Evolutionary conservation across 805 yeast genomes (phyloP).

Genomic region (Saccharomycopsis javanensis): DNA sequence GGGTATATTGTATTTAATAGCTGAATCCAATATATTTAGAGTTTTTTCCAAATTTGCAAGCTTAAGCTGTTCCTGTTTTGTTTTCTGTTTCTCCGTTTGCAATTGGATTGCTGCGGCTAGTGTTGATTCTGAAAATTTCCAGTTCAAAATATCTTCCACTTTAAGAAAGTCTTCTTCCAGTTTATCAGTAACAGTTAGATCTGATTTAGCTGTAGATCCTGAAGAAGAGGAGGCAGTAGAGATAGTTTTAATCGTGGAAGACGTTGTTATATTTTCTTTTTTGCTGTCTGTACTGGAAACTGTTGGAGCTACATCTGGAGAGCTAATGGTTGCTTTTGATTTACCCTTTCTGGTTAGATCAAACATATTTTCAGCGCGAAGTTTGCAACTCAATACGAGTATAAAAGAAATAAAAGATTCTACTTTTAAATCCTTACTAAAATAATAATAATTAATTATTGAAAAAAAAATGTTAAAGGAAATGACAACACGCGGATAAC

Average conservation of each 20-base stretch:
- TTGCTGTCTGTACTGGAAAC: not conserved
- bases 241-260: not conserved
- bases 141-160: not conserved
- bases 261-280: not conserved
- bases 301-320: not conserved
- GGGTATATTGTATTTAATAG: slow-evolving; percentile 58
- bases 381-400: too few species aligned
- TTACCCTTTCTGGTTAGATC: not conserved
- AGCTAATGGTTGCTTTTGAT: not conserved
- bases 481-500: too few species aligned
- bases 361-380: too few species aligned
- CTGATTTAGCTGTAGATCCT: not conserved
- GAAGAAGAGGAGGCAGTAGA: not conserved
- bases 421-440: too few species aligned
- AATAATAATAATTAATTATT: too few species aligned
- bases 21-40: slow-evolving; percentile 54
- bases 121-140: slow-evolving; percentile 13
- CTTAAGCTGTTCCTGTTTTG: slow-evolving; percentile 69
- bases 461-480: too few species aligned
- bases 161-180: not conserved
- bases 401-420: not conserved
- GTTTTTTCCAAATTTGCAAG: slow-evolving; percentile 53
- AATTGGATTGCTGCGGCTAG: slow-evolving; percentile 7
- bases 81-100: slow-evolving; percentile 56
- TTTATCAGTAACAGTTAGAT: not conserved